Evolutionary conservation across 768 basidiomycete species (phyloP).

Genomic region (Dacryopinax primogenitus): DNA sequence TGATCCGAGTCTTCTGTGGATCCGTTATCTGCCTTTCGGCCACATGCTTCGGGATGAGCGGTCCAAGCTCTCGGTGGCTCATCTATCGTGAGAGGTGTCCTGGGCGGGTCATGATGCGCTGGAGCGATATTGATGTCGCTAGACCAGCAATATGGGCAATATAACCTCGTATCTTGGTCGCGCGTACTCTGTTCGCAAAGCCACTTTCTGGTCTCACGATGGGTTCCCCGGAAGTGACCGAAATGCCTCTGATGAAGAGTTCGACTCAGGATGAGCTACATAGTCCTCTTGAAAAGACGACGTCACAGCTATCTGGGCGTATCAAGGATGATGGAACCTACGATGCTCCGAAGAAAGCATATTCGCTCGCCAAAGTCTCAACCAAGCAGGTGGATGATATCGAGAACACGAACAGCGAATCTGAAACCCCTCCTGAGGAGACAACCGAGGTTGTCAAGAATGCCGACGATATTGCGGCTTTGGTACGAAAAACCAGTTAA

Average conservation of each 20-base stretch:
- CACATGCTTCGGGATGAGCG: not conserved
- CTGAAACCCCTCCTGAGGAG: constrained; percentile 12
- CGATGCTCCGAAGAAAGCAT: not conserved
- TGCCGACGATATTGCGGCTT: constrained; percentile 35
- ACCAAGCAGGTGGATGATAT: not conserved
- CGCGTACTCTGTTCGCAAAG: no score
- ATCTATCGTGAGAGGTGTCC: no score
- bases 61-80: not conserved
- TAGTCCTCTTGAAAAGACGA: not conserved
- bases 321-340: not conserved
- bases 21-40: not conserved
- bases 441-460: constrained; percentile 28
- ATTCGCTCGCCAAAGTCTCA: not conserved
- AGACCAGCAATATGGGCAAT: not conserved
- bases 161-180: not conserved
- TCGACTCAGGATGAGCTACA: not conserved
- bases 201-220: not conserved
- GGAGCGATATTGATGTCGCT: no score
- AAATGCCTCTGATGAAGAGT: not conserved
- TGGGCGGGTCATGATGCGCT: no score
- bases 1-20: not conserved
- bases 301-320: not conserved
- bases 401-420: not conserved
- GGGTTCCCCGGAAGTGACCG: not conserved
- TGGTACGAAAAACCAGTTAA: constrained; percentile 24